phyloP scores from a whole-genome alignment of 2,329 filamentous ascomycete species.

The Apiospora arundinis region DNA sequence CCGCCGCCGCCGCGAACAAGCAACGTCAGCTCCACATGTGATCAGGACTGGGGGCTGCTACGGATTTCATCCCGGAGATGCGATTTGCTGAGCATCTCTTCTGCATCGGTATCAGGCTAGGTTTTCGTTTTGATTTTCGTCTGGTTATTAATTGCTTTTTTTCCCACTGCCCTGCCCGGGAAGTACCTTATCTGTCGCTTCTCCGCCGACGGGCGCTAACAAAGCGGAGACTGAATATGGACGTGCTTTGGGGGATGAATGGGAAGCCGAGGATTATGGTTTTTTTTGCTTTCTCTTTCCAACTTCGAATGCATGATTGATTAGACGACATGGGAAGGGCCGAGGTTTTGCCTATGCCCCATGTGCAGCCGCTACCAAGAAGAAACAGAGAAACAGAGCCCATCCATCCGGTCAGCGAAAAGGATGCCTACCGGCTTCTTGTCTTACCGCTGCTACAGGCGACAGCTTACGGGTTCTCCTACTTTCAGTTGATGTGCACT shows the following conservation, averaged over 20 bases:
- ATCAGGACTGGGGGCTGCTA: neutral
- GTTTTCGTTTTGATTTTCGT: neutral
- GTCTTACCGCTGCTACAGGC: neutral
- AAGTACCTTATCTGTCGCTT: constrained; percentile 15
- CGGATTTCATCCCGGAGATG: neutral
- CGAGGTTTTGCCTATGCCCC: neutral
- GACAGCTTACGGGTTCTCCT: too few species aligned
- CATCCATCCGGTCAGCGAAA: neutral
- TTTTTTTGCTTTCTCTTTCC: neutral
- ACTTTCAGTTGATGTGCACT: neutral
- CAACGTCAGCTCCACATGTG: constrained; percentile 7
- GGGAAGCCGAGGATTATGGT: neutral
- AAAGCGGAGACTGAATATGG: neutral
- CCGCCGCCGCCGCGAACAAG: constrained; percentile 13
- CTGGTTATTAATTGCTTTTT: neutral
- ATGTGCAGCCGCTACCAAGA: neutral
- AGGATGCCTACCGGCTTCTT: neutral
- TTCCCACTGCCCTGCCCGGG: neutral
- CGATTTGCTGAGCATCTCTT: constrained; percentile 13
- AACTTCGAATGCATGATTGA: neutral
- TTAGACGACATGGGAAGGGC: constrained; percentile 2
- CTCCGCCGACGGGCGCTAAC: constrained; percentile 7
- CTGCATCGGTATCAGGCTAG: neutral
- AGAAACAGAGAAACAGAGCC: neutral
- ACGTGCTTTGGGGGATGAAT: neutral